Conservation (phyloP, 345 rosid species). For the Barbarea vulgaris region DNA sequence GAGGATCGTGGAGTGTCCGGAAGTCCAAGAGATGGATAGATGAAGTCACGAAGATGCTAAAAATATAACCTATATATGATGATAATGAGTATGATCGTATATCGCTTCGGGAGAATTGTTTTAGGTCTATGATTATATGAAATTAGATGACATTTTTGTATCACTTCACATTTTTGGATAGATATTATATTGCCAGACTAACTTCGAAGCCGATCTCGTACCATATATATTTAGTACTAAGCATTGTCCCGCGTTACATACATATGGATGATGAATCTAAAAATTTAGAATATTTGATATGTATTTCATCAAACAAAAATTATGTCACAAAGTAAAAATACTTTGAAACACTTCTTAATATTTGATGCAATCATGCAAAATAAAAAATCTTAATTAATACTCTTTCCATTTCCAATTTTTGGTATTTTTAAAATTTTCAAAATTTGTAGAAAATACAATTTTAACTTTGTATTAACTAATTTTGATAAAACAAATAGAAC, state of each 20-base stretch:
- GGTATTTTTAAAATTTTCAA: too few species aligned
- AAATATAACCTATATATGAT: constrained; percentile 1
- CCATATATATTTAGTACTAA: background rate
- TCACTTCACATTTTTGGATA: constrained; percentile 5
- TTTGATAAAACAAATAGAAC: too few species aligned
- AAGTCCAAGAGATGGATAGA: constrained; percentile 42
- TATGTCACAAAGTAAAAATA: too few species aligned
- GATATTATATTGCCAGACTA: background rate
- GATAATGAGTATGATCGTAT: constrained; percentile 9
- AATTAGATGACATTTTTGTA: constrained; percentile 8
- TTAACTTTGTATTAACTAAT: too few species aligned
- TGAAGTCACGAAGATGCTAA: background rate
- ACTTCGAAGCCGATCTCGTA: background rate
- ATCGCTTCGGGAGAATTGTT: background rate
- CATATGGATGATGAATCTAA: background rate
- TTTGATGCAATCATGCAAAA: too few species aligned
- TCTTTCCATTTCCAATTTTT: too few species aligned
- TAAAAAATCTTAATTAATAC: too few species aligned
- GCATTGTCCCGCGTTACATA: background rate
- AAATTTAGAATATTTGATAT: too few species aligned
- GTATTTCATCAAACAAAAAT: too few species aligned
- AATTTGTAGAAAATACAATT: too few species aligned
- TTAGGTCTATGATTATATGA: background rate
- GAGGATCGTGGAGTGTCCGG: constrained; percentile 58
- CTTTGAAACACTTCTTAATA: too few species aligned